These are phyloP conservation scores for Elasticomyces elasticus DNA, from an alignment of 495 filamentous ascomycete genomes.

Conservation along the genomic window DNA sequence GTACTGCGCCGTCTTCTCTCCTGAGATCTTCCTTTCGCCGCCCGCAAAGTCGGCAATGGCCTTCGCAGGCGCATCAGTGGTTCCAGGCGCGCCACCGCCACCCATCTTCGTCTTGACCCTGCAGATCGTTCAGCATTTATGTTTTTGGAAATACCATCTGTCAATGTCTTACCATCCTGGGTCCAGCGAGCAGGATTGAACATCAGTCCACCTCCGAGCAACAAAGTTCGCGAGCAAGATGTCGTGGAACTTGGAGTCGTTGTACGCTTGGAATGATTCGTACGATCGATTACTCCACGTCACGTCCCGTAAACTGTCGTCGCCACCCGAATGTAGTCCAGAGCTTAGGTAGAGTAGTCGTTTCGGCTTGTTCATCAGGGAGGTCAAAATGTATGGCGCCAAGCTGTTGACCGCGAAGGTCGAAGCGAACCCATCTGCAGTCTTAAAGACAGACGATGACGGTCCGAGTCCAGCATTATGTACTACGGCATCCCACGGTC, in stretches of 20 bases:
- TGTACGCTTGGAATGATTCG: slow-evolving; percentile 29
- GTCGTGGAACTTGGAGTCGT: slow-evolving; percentile 46
- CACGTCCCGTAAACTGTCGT: slow-evolving; percentile 35
- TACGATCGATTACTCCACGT: slow-evolving; percentile 23
- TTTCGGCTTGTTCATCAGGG: slow-evolving; percentile 42
- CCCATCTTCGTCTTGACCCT: slow-evolving; percentile 58
- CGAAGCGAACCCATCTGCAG: slow-evolving; percentile 40
- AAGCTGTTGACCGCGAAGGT: slow-evolving; percentile 49
- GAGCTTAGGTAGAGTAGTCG: slow-evolving; percentile 45
- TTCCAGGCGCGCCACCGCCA: slow-evolving; percentile 38
- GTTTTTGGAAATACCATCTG: no score
- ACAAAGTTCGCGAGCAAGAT: slow-evolving; percentile 47
- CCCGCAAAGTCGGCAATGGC: slow-evolving; percentile 39
- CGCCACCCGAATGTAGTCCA: slow-evolving; percentile 41
- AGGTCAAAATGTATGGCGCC: slow-evolving; percentile 49
- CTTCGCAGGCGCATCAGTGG: slow-evolving; percentile 38
- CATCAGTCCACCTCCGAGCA: slow-evolving; percentile 39
- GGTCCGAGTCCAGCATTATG: slow-evolving; percentile 49
- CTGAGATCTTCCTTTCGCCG: slow-evolving; percentile 25
- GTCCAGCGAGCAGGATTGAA: slow-evolving; percentile 43
- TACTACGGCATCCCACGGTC: slow-evolving; percentile 46
- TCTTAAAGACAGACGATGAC: slow-evolving; percentile 19
- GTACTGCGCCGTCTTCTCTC: slow-evolving; percentile 7
- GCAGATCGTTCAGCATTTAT: no score
- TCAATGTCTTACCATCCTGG: no score